phyloP scores from a whole-genome alignment of 768 basidiomycete species.

The Mycena rosella region DNA sequence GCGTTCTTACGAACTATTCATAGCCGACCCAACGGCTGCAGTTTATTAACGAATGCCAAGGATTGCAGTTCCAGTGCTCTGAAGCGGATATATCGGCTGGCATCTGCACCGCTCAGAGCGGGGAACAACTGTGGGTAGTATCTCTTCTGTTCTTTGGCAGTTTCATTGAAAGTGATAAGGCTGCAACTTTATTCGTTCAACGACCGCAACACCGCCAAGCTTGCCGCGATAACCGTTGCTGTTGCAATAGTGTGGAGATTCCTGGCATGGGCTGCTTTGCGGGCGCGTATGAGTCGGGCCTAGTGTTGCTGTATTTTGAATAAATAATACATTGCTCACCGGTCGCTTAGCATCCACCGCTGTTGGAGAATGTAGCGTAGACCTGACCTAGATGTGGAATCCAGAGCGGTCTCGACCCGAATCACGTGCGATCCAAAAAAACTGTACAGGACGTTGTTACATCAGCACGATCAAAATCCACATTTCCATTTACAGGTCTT shows the following conservation, averaged over 20 bases:
- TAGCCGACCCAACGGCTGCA: conserved; percentile 29
- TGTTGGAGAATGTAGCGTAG: too few species aligned
- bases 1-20: background rate
- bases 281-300: conserved; percentile 30
- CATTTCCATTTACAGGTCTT: background rate
- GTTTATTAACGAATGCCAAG: conserved; percentile 38
- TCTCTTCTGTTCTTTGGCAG: background rate
- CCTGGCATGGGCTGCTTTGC: conserved; percentile 33
- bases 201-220: conserved; percentile 36
- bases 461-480: background rate
- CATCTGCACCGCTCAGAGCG: conserved; percentile 32
- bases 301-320: background rate
- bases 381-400: too few species aligned
- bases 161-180: conserved; percentile 5
- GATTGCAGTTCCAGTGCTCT: conserved; percentile 36
- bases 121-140: conserved; percentile 33
- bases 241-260: conserved; percentile 32
- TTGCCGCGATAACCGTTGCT: conserved; percentile 24
- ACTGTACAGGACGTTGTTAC: background rate
- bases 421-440: background rate
- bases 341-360: too few species aligned
- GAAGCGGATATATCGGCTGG: conserved; percentile 30
- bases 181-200: conserved; percentile 33
- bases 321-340: too few species aligned
- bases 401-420: background rate